Percentiles rank a stretch among this genome's conserved stretches.
Evolutionary conservation across 768 basidiomycete genomes (phyloP).

Genomic region (Lenzites betulinus): DNA sequence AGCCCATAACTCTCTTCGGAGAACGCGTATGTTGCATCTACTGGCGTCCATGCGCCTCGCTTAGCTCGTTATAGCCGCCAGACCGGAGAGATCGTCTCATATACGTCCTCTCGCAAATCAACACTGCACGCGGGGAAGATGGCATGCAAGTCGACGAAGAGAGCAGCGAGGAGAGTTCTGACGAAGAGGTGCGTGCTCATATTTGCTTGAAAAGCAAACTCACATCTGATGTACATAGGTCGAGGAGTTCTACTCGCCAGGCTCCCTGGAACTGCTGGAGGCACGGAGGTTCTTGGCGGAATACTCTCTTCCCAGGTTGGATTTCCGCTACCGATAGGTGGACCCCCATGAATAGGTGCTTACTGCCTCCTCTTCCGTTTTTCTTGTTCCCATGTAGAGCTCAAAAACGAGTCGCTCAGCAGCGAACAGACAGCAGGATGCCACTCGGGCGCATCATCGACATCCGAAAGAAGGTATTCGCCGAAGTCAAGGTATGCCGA

Average conservation of each 20-base stretch:
- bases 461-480: slow-evolving; percentile 86
- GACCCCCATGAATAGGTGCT: slow-evolving; percentile 67
- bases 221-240: slow-evolving; percentile 47
- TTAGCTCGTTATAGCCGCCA: slow-evolving; percentile 63
- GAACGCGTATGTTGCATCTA: slow-evolving; percentile 76
- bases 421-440: slow-evolving; percentile 86
- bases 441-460: slow-evolving; percentile 90
- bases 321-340: slow-evolving; percentile 58
- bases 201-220: not conserved
- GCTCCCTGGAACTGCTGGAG: slow-evolving; percentile 83
- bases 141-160: slow-evolving; percentile 74
- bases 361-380: slow-evolving; percentile 52
- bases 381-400: slow-evolving; percentile 68
- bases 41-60: not conserved
- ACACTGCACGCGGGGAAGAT: slow-evolving; percentile 83
- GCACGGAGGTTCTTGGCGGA: slow-evolving; percentile 86
- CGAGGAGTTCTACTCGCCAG: slow-evolving; percentile 95
- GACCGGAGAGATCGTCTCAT: slow-evolving; percentile 95
- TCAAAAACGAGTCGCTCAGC: slow-evolving; percentile 90
- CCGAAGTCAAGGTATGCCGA: slow-evolving; percentile 78
- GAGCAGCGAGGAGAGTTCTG: slow-evolving; percentile 66
- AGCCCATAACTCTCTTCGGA: slow-evolving; percentile 97
- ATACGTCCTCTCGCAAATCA: slow-evolving; percentile 92
- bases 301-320: slow-evolving; percentile 94
- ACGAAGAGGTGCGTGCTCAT: slow-evolving; percentile 61